A percentile compares a stretch with the other conserved stretches of the same genome.
Conservation (phyloP, 2,329 filamentous ascomycete genomes). For the Epichloe hybrida region DNA sequence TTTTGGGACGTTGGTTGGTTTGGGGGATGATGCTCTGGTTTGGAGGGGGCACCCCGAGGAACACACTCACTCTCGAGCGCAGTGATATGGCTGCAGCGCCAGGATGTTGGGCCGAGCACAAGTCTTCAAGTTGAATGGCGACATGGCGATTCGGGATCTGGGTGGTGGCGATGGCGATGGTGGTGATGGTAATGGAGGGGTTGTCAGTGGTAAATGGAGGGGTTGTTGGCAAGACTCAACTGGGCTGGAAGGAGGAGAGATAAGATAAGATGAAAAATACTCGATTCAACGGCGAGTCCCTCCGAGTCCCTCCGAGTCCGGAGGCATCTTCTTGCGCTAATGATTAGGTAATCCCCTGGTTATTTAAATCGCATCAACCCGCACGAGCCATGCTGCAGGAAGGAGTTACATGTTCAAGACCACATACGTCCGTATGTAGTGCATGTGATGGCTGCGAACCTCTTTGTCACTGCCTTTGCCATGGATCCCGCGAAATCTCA, state of each 20-base stretch:
- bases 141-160: conserved; percentile 25
- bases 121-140: conserved; percentile 57
- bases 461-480: too few species aligned
- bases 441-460: too few species aligned
- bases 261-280: neutral
- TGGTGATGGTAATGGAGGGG: too few species aligned
- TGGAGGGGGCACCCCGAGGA: conserved; percentile 4
- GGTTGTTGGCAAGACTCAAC: neutral
- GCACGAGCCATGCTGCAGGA: too few species aligned
- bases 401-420: too few species aligned
- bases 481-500: too few species aligned
- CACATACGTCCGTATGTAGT: too few species aligned
- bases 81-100: conserved; percentile 64
- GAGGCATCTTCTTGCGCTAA: neutral
- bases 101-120: conserved; percentile 69
- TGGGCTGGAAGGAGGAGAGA: neutral
- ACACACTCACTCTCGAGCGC: conserved; percentile 59
- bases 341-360: too few species aligned
- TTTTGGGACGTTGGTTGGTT: conserved; percentile 6
- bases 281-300: neutral
- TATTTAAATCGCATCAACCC: too few species aligned
- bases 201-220: too few species aligned
- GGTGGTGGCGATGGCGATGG: neutral
- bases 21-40: neutral
- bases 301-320: conserved; percentile 1